Percentiles rank a stretch among this genome's conserved stretches.
These are phyloP conservation scores for Clonostachys chloroleuca DNA, from an alignment of 2,329 filamentous ascomycete genomes.

Conservation along the genomic window DNA sequence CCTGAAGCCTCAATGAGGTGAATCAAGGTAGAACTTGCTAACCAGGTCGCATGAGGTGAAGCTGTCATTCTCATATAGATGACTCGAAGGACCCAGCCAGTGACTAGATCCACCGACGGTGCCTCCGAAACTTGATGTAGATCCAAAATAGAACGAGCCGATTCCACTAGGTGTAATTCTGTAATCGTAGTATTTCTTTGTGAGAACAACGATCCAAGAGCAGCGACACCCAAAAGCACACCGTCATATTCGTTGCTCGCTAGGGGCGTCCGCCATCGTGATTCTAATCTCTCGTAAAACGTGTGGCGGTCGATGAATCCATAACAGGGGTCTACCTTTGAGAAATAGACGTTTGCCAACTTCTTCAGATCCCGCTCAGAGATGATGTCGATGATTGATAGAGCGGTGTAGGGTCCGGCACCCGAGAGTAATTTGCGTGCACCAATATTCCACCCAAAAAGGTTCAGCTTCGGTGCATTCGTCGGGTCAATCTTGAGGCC, in stretches of 20 bases:
- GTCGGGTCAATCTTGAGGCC: conserved; percentile 48
- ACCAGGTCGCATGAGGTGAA: conserved; percentile 49
- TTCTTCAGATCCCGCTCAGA: conserved; percentile 39
- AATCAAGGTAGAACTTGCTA: conserved; percentile 53
- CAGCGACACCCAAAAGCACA: conserved; percentile 48
- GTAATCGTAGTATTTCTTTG: conserved; percentile 27
- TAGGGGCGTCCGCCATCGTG: background rate
- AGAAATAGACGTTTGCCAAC: conserved; percentile 43
- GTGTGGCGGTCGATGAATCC: conserved; percentile 37
- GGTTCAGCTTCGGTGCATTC: conserved; percentile 45
- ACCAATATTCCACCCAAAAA: conserved; percentile 50
- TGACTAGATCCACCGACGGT: conserved; percentile 25
- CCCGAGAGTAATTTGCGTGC: conserved; percentile 20
- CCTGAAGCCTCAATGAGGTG: conserved; percentile 52
- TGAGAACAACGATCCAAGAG: conserved; percentile 47
- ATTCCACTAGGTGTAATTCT: conserved; percentile 40
- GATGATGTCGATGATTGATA: conserved; percentile 41
- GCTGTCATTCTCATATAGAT: conserved; percentile 48
- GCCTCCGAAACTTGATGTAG: conserved; percentile 19
- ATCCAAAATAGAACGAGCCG: conserved; percentile 39
- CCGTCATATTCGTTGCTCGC: conserved; percentile 31
- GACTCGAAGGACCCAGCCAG: conserved; percentile 48
- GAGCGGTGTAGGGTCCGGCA: conserved; percentile 16
- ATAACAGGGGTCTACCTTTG: conserved; percentile 47
- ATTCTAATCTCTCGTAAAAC: no score